Conservation (phyloP, 768 basidiomycete species). For the Mrakia blollopis region DNA sequence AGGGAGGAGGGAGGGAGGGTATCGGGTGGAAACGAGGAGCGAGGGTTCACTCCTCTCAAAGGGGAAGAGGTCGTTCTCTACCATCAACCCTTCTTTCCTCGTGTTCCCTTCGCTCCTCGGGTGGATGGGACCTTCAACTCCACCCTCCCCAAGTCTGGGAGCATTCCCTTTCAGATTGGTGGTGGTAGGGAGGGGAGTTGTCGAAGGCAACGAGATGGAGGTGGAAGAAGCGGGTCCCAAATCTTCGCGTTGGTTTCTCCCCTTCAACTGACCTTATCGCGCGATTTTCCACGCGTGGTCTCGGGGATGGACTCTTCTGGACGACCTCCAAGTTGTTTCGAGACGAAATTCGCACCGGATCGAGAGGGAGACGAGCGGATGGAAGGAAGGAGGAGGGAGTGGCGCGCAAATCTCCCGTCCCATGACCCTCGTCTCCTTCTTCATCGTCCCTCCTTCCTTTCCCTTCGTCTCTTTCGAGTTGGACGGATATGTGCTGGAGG, state of each 20-base stretch:
- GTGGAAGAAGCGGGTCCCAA: not conserved
- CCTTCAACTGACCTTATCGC: not conserved
- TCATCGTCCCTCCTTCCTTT: not conserved
- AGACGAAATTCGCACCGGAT: not conserved
- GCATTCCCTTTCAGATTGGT: not conserved
- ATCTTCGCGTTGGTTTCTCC: not conserved
- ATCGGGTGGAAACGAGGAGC: not conserved
- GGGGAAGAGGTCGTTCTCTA: not conserved
- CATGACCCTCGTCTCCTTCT: not conserved
- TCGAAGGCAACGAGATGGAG: not conserved
- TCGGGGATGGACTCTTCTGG: not conserved
- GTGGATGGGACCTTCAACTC: constrained; percentile 3
- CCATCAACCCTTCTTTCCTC: not conserved
- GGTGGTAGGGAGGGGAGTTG: too few species aligned
- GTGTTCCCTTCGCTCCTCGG: not conserved
- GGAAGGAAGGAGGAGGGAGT: not conserved
- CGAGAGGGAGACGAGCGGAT: not conserved
- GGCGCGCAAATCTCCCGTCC: not conserved
- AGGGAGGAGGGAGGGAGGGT: not conserved
- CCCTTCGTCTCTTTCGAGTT: not conserved
- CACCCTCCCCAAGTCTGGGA: not conserved
- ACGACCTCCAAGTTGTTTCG: not conserved
- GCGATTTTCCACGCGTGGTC: not conserved
- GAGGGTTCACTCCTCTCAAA: not conserved
- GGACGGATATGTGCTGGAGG: not conserved